phyloP scores from a whole-genome alignment of 495 filamentous ascomycete genomes.

The Aspergillus sclerotiicarbonarius region DNA sequence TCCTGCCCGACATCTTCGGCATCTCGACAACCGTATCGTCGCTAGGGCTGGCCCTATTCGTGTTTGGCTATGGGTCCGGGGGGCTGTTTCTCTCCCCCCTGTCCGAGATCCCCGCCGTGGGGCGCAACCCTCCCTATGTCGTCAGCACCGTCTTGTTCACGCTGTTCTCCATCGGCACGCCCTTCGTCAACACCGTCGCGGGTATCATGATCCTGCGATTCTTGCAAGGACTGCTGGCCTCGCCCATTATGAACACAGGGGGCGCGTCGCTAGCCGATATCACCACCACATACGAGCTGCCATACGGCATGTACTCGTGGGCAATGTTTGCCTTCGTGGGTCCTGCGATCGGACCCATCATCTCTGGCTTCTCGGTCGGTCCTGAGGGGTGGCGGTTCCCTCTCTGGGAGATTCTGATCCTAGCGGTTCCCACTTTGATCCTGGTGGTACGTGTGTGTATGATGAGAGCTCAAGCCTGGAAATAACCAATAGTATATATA shows the following conservation, averaged over 20 bases:
- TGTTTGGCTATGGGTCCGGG: slow-evolving; percentile 24
- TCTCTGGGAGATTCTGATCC: slow-evolving; percentile 42
- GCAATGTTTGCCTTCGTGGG: slow-evolving; percentile 37
- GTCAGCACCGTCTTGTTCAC: slow-evolving; percentile 44
- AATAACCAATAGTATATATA: neutral
- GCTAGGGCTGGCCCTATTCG: neutral
- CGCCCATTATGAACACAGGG: slow-evolving; percentile 45
- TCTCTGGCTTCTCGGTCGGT: neutral
- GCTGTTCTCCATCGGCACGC: slow-evolving; percentile 36
- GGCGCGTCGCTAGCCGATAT: slow-evolving; percentile 53
- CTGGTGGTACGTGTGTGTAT: slow-evolving; percentile 31
- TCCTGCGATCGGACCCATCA: neutral
- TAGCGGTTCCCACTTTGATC: slow-evolving; percentile 43
- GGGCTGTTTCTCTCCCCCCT: slow-evolving; percentile 45
- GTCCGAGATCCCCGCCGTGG: slow-evolving; percentile 44
- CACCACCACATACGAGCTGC: slow-evolving; percentile 44
- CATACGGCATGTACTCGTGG: slow-evolving; percentile 50
- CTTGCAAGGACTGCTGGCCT: slow-evolving; percentile 45
- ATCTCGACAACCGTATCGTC: slow-evolving; percentile 1
- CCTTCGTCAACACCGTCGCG: slow-evolving; percentile 38
- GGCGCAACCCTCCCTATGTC: slow-evolving; percentile 49
- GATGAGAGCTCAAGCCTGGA: neutral
- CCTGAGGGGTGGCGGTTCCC: slow-evolving; percentile 33
- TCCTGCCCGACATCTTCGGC: neutral
- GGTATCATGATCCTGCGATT: slow-evolving; percentile 47